Evolutionary conservation across 1,139 yeast species (phyloP).

Genomic region (Keqinozyma sinolaborantium): DNA sequence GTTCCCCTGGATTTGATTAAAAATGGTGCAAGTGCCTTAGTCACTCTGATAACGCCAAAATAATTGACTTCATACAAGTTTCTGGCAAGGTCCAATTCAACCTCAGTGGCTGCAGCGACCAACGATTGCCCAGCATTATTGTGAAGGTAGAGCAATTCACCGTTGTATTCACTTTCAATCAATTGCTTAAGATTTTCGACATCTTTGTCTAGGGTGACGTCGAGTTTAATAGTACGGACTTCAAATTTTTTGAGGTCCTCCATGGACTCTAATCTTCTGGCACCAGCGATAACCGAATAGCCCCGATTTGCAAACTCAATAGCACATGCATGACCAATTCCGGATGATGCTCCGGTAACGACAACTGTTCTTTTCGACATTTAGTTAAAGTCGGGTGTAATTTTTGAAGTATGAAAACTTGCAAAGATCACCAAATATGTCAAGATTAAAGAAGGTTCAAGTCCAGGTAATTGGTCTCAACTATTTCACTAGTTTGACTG

Average conservation of each 20-base stretch:
- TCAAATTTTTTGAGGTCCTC: conserved; percentile 30
- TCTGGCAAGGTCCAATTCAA: conserved; percentile 44
- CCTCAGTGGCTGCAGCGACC: conserved; percentile 60
- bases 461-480: too few relatives aligned
- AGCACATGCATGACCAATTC: conserved; percentile 25
- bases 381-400: too few relatives aligned
- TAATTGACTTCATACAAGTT: conserved; percentile 60
- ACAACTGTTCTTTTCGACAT: conserved; percentile 22
- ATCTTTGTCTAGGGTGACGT: conserved; percentile 2
- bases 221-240: conserved; percentile 1
- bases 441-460: too few relatives aligned
- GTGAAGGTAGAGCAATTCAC: conserved; percentile 50
- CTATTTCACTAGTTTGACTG: too few relatives aligned
- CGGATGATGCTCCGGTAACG: conserved; percentile 32
- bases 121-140: conserved; percentile 57
- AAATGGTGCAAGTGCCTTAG: conserved; percentile 49
- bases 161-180: conserved; percentile 15
- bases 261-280: conserved; percentile 58
- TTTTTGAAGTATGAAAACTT: too few relatives aligned
- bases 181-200: conserved; percentile 1
- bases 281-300: conserved; percentile 47
- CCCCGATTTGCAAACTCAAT: conserved; percentile 20
- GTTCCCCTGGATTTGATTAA: conserved; percentile 61
- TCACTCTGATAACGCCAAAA: conserved; percentile 56
- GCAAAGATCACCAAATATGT: too few relatives aligned